Evolutionary conservation across 495 filamentous ascomycete species (phyloP), one percentile per base, ranked within the genome.

Genomic region (Tetracladium setigerum): DNA sequence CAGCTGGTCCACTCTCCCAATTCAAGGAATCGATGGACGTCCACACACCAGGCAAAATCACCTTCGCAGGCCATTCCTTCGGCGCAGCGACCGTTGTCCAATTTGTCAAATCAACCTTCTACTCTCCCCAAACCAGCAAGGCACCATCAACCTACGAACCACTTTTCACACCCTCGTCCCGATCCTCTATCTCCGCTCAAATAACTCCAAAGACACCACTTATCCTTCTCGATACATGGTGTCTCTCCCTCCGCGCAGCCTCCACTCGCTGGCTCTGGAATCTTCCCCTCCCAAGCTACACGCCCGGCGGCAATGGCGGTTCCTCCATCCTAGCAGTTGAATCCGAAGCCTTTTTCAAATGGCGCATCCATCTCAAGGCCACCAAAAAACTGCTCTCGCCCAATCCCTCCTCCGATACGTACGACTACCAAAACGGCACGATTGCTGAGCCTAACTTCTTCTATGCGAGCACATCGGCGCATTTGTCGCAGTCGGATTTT

Each of bases 401-500:
- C 0, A 50, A 71, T 15, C 79, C 80, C 5, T 49, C 60, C 4
- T 49, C 60, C 41, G 55, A 59, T 33, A 49, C 57, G 8, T 56
- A 57, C 22, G 45, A 51, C 44, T 51, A 52, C 32, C 51, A 53
- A 22, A 51, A 49, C 33, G 12, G 18, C n/a, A 15, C 33, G 8
- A 48, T 41, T 32, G 7, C 39, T 6, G 39, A 54, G 22, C 79
- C 80, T 1, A 55, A 73, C 38, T 68, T 87, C 44, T 89, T 80
- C 62, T 89, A 82, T 56, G 74, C 79, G 2, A 53, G 62, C 9
- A 56, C 63, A 9, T 79, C 76, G 4, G 84, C 84, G 0, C 86
- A 91, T 59, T 67, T 89, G 17, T 79, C 67, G 31, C 86, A 89
- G 64, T 81, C 74, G 13, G 86, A 90, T 55, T 90, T 89, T 59